A percentile compares a stretch with the other conserved stretches of the same genome.
Conservation (phyloP, 2,329 filamentous ascomycete genomes). For the Monosporascus cannonballus region DNA sequence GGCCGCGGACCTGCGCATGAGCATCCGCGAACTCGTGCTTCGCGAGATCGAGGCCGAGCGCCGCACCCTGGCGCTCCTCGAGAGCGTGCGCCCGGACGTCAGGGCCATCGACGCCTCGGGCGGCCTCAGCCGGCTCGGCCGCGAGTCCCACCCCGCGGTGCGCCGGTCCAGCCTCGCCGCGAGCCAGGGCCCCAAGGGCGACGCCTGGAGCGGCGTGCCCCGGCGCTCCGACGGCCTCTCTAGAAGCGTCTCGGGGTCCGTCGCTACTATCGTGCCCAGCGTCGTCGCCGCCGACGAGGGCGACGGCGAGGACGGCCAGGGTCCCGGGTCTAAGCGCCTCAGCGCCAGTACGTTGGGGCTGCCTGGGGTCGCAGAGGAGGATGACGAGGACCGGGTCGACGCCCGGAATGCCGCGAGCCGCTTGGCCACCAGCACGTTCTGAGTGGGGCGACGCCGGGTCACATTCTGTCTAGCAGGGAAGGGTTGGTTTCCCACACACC, state of each 20-base stretch:
- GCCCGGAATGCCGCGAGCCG: slow-evolving; percentile 92
- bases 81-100: slow-evolving; percentile 88
- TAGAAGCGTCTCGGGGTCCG: slow-evolving; percentile 69
- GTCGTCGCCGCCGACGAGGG: slow-evolving; percentile 48
- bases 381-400: slow-evolving; percentile 90
- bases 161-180: slow-evolving; percentile 74
- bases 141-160: slow-evolving; percentile 73
- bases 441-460: slow-evolving; percentile 10
- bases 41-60: slow-evolving; percentile 95
- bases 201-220: slow-evolving; percentile 94
- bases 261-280: slow-evolving; percentile 48
- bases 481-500: too few relatives aligned
- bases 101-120: slow-evolving; percentile 87
- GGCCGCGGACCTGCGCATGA: slow-evolving; percentile 72
- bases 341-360: slow-evolving; percentile 40
- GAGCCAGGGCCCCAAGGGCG: slow-evolving; percentile 94
- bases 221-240: slow-evolving; percentile 72
- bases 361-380: slow-evolving; percentile 64
- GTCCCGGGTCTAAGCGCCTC: slow-evolving; percentile 29
- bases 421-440: slow-evolving; percentile 92
- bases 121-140: slow-evolving; percentile 80
- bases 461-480: too few relatives aligned
- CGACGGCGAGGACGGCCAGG: slow-evolving; percentile 37
- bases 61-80: slow-evolving; percentile 84
- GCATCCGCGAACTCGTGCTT: slow-evolving; percentile 86